Conservation (phyloP, 2,329 filamentous ascomycete genomes). For the Botryotinia calthae region DNA sequence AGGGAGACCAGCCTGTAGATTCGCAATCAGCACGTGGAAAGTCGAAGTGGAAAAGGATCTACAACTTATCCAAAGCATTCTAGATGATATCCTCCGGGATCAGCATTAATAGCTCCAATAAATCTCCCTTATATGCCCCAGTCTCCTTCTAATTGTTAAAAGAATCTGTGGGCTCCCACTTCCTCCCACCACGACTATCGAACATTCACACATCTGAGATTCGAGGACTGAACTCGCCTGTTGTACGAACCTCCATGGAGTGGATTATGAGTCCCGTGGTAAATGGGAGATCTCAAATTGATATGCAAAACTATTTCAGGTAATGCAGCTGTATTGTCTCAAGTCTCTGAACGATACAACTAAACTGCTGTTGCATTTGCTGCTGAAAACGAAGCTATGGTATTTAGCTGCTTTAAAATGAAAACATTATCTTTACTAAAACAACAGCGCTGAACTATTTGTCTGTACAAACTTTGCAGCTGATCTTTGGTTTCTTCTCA, state of each 20-base stretch:
- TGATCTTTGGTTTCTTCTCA: background rate
- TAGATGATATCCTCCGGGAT: constrained; percentile 41
- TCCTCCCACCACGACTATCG: background rate
- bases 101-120: background rate
- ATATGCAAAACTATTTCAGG: too few species aligned
- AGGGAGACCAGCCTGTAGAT: constrained; percentile 69
- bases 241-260: background rate
- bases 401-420: background rate
- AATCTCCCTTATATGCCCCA: background rate
- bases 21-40: constrained; percentile 85
- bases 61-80: constrained; percentile 59
- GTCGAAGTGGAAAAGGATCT: constrained; percentile 68
- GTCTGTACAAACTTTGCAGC: background rate
- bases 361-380: background rate
- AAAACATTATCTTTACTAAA: background rate
- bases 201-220: background rate
- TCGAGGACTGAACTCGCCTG: background rate
- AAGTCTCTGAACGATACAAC: background rate
- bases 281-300: too few species aligned
- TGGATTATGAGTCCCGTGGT: too few species aligned
- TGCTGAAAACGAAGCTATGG: background rate
- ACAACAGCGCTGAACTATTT: background rate
- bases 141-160: background rate
- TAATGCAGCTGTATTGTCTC: background rate
- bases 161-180: rapidly evolving